Conservation (phyloP, 2,329 filamentous ascomycete genomes). For the Botrytis porri region DNA sequence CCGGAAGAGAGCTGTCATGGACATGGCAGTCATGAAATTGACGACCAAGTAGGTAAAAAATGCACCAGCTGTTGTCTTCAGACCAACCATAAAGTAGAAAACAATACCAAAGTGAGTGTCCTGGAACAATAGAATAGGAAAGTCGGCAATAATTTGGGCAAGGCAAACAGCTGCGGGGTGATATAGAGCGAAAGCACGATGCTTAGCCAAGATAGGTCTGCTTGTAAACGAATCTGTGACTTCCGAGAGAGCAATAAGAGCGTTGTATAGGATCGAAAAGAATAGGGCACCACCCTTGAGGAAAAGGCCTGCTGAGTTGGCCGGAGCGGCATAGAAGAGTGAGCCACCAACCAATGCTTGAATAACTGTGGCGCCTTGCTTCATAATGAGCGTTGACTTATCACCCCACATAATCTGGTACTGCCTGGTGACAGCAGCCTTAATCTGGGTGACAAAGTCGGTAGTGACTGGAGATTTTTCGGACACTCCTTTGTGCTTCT, state of each 20-base stretch:
- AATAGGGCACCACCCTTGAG: background rate
- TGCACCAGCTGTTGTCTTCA: conserved; percentile 47
- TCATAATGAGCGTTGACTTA: conserved; percentile 60
- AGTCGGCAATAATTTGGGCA: conserved; percentile 37
- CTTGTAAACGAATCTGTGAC: background rate
- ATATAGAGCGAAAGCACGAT: background rate
- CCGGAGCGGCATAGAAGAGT: conserved; percentile 62
- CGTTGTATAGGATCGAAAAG: background rate
- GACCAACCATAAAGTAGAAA: conserved; percentile 63
- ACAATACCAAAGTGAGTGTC: conserved; percentile 55
- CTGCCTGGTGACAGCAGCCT: conserved; percentile 54
- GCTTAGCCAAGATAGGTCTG: background rate
- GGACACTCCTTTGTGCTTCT: conserved; percentile 54
- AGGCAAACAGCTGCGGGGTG: background rate
- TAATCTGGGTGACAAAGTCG: conserved; percentile 48
- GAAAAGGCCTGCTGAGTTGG: conserved; percentile 52
- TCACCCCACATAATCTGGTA: conserved; percentile 66
- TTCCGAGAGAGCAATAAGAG: background rate
- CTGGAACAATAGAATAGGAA: conserved; percentile 57
- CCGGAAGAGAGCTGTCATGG: conserved; percentile 42
- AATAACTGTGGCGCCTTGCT: conserved; percentile 54
- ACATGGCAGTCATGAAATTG: conserved; percentile 41
- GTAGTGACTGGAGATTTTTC: conserved; percentile 52
- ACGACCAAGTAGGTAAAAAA: background rate
- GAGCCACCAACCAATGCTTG: conserved; percentile 64